phyloP scores from a whole-genome alignment of 2,329 filamentous ascomycete genomes.

The Trichoderma sp. region DNA sequence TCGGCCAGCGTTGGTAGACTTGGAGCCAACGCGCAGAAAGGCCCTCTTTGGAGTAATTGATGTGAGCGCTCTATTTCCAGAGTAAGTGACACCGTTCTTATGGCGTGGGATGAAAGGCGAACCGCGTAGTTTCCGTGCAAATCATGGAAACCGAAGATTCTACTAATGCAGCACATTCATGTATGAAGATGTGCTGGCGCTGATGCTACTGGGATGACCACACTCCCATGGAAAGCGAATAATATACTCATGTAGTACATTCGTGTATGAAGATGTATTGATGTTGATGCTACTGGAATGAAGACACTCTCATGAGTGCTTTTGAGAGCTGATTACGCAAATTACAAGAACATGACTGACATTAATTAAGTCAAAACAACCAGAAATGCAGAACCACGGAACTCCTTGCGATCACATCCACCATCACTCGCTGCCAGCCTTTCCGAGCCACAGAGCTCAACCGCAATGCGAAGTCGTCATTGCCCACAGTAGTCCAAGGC shows the following conservation, averaged over 20 bases:
- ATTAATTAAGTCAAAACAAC: not conserved
- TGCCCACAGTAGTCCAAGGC: constrained; percentile 34
- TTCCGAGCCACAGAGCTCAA: not conserved
- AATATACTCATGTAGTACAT: not conserved
- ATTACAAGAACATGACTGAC: not conserved
- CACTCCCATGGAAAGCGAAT: not conserved
- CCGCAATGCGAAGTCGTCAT: not conserved
- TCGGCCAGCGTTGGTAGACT: not conserved
- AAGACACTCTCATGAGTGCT: not conserved
- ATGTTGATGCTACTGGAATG: not conserved
- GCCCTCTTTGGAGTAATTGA: not conserved
- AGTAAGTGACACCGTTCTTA: not conserved
- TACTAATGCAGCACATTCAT: not conserved
- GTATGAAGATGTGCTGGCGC: not conserved
- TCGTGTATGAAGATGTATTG: not conserved
- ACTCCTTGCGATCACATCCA: constrained; percentile 59
- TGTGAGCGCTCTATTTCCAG: not conserved
- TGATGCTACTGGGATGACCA: not conserved
- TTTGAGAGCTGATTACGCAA: not conserved
- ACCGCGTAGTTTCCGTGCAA: not conserved
- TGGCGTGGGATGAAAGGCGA: not conserved
- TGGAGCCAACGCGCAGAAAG: not conserved
- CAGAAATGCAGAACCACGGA: not conserved
- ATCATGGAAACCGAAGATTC: not conserved
- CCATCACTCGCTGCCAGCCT: constrained; percentile 44